Evolutionary conservation across 2,329 filamentous ascomycete species (phyloP), one percentile per base, ranked within the genome.

Genomic region (Ilyonectria destructans): DNA sequence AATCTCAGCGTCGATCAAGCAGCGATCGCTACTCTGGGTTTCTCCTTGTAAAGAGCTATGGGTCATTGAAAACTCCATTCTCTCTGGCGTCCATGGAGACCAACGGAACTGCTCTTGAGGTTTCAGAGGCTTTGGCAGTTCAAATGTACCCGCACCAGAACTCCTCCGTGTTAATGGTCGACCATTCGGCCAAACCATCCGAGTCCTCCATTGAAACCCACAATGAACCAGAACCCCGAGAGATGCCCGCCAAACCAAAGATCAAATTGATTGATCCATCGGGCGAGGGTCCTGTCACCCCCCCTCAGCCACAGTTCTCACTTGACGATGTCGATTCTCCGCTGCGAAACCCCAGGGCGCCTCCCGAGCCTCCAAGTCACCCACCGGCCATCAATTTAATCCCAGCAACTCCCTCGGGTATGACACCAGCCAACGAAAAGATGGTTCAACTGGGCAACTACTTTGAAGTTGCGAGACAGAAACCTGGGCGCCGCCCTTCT

Each of bases 61-160:
- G 88, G 6, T 83, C 86, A 6, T 85, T 88, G 69, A 87, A 87
- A 69, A 91, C 90, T 0, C 90, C 90, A 4, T 91, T 91, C 72
- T 92, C 90, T 2, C 81, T 88, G 65, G 82, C 84, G 1, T 92
- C 90, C 0, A 84, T 91, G 55, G 89, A 91, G 61, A 90, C 88
- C n/a, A 87, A 83, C 43, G 86, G 84, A 37, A 90, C 89, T n/a
- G 90, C 87, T 3, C 83, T 85, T 4, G 89, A 90, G 71, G 86
- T 92, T 46, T 89, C 89, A 1, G 89, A 92, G 79, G 90, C 90
- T 37, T 80, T 87, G 75, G 88, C 88, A 45, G 85, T 92, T 62
- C 89, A 85, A 68, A 89, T 92, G 73, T 90, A 87, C 71, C 85
- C 87, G 21, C 90, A 92, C 70, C 89, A 91, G 73, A 91, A 91